These are phyloP conservation scores for Glycine soja DNA, from an alignment of 306 rosid genomes.

Conservation along the genomic window DNA sequence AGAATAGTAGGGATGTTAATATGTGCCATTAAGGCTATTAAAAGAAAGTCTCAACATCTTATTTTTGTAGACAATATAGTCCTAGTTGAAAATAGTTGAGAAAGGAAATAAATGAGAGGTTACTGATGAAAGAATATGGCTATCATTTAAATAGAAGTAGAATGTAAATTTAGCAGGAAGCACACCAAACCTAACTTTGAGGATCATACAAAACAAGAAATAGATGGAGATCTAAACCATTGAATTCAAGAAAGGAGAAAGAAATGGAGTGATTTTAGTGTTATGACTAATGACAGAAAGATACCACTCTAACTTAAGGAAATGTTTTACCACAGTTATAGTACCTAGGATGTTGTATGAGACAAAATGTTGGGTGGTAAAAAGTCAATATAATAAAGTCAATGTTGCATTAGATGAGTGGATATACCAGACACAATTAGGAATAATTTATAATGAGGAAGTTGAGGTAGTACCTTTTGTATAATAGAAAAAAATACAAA, in stretches of 20 bases:
- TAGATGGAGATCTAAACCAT: not conserved
- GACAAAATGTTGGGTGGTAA: not conserved
- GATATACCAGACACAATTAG: not conserved
- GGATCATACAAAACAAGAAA: not conserved
- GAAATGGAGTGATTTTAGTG: not conserved
- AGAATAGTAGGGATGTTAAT: slow-evolving; percentile 17
- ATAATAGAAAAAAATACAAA: not conserved
- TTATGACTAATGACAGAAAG: not conserved
- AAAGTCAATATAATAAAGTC: not conserved
- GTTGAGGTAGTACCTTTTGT: not conserved
- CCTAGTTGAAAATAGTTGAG: slow-evolving; percentile 1
- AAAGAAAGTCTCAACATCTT: slow-evolving; percentile 15
- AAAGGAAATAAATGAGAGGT: not conserved
- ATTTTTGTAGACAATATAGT: not conserved
- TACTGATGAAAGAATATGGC: not conserved
- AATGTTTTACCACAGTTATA: not conserved
- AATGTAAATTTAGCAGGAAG: not conserved
- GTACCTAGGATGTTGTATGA: not conserved
- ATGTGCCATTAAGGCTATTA: slow-evolving; percentile 8
- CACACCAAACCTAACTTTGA: not conserved
- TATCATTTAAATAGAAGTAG: not conserved
- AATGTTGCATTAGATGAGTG: not conserved
- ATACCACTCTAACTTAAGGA: not conserved
- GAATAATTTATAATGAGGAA: not conserved
- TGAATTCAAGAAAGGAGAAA: not conserved